phyloP scores from a whole-genome alignment of 768 basidiomycete species.

The Rossbeevera mucosa region DNA sequence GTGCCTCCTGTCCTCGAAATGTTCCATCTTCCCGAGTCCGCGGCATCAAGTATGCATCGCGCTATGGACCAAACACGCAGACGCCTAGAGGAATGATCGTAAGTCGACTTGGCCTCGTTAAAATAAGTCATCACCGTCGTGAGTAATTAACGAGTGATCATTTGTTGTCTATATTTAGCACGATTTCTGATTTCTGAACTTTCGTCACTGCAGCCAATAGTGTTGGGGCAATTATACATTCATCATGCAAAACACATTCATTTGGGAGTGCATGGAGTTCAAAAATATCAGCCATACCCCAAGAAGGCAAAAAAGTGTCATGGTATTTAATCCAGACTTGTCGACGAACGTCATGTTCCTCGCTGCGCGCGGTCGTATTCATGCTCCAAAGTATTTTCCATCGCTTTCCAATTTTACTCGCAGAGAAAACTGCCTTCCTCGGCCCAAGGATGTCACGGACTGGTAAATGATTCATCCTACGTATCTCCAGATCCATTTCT shows the following conservation, averaged over 20 bases:
- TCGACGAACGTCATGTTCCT: neutral
- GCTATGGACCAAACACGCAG: slow-evolving; percentile 56
- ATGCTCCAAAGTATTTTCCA: neutral
- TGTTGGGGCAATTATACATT: slow-evolving; percentile 3
- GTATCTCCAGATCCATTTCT: neutral
- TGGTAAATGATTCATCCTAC: neutral
- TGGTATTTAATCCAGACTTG: neutral
- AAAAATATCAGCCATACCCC: neutral
- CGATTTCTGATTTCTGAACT: neutral
- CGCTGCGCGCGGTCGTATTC: neutral
- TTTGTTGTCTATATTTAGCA: slow-evolving; percentile 12
- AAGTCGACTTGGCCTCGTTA: neutral
- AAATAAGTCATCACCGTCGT: neutral
- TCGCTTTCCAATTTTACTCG: neutral
- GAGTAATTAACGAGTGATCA: slow-evolving; percentile 9
- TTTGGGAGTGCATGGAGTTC: neutral
- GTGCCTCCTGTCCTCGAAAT: slow-evolving; percentile 47
- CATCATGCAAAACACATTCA: neutral
- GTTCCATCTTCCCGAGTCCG: slow-evolving; percentile 43
- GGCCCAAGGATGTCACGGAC: neutral
- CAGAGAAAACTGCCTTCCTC: neutral
- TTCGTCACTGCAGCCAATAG: slow-evolving; percentile 1
- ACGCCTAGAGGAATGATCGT: slow-evolving; percentile 23
- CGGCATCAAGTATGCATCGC: slow-evolving; percentile 51
- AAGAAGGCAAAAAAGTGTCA: neutral